A percentile compares a stretch with the other conserved stretches of the same genome.
phyloP scores from a whole-genome alignment of 2,329 filamentous ascomycete genomes.

The Fusarium falciforme region DNA sequence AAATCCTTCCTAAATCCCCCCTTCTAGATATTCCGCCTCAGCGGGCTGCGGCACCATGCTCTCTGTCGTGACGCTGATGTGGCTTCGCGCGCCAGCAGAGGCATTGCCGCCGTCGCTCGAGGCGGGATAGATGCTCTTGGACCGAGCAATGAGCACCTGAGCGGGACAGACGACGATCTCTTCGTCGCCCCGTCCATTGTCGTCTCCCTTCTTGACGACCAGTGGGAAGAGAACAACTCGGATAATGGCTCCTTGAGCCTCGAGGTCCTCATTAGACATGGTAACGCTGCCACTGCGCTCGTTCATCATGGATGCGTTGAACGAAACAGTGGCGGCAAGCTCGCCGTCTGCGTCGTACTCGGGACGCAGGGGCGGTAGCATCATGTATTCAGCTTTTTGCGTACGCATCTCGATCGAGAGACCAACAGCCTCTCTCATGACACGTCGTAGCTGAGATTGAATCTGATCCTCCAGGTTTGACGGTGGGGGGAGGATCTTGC shows the following conservation, averaged over 20 bases:
- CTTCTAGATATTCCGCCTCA: constrained; percentile 50
- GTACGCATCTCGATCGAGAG: constrained; percentile 97
- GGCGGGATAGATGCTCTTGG: constrained; percentile 56
- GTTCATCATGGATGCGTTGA: constrained; percentile 95
- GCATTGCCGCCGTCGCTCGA: constrained; percentile 65
- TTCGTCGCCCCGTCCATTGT: constrained; percentile 86
- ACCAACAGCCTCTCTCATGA: constrained; percentile 88
- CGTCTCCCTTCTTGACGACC: constrained; percentile 95
- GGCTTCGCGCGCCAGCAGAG: constrained; percentile 53
- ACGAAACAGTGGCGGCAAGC: constrained; percentile 85
- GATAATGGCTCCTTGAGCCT: constrained; percentile 80
- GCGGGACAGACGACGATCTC: constrained; percentile 96
- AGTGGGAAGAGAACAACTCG: constrained; percentile 95
- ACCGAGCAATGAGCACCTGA: constrained; percentile 83
- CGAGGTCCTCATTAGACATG: constrained; percentile 79
- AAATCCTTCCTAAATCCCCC: constrained; percentile 42
- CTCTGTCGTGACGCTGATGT: constrained; percentile 52
- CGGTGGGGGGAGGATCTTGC: constrained; percentile 87
- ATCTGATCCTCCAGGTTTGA: constrained; percentile 83
- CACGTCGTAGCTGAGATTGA: constrained; percentile 84
- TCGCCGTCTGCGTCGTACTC: constrained; percentile 96
- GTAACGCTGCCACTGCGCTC: constrained; percentile 78
- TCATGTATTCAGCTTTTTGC: constrained; percentile 96
- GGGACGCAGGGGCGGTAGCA: constrained; percentile 94
- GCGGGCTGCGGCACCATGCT: constrained; percentile 41